Base-by-base conservation (phyloP, 108 stramenopile genomes). In the Nitzschia sp. region DNA sequence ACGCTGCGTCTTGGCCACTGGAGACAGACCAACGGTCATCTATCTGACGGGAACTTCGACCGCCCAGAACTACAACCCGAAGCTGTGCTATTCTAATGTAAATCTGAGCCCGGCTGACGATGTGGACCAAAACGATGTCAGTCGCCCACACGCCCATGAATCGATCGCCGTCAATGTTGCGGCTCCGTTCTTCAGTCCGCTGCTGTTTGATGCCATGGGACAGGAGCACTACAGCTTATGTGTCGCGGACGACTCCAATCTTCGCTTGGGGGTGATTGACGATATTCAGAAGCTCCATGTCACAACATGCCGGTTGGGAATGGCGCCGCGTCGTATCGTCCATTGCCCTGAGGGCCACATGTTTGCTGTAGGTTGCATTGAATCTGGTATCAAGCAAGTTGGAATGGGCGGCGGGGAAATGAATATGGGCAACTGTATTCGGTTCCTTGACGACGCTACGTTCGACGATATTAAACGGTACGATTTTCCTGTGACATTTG, bases 261-360 rank as follows among this genome's bases (percentile, higher is more conserved):
- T 99, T 42, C 82, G 93, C 42, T 80, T 99, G 47, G 98, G 98
- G 6, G 92, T 94, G 29, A 97, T 98, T 54, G 98, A 99, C 72
- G 93, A 96, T 68, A 96, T 99, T 64, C 96, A 99, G 80, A 98
- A 97, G 78, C 90, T 99, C 62, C 98, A 99, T 80, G 93, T 99
- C 38, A 92, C 92, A 24, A 94, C 97, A 32, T 84, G 88, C 54
- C 92, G 85, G 56, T 69, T 99, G 2, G 96, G 95, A 4, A 97
- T 97, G 92, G 82, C 87, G 9, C 97, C 98, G 2, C 85, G 92
- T 6, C 81, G 94, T 66, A 93, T 99, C 46, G 88, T 85, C 13
- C 90, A 97, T 61, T 85, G 90, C 53, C 67, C 78, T 4, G 92
- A 80, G 59, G 88, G 87, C 2, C 76, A 87, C 6, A 64, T 93